Evolutionary conservation across 345 rosid genomes (phyloP), one percentile per base, ranked within the genome.

Genomic region (Linum trigynum): DNA sequence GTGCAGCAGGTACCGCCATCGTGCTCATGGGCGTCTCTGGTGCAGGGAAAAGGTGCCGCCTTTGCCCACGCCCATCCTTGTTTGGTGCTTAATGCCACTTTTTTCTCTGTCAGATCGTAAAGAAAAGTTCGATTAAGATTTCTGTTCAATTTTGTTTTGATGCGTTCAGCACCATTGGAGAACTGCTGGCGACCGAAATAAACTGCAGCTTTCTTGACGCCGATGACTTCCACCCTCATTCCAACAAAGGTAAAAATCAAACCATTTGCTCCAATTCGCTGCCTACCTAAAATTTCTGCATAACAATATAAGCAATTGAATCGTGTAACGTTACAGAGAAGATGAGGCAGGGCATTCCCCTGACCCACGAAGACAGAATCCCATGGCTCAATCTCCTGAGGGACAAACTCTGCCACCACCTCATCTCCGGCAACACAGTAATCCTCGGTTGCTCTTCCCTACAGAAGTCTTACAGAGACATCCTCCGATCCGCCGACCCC

Each of bases 1-100:
- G 12, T 37, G 42, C 42, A 37, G 5, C 69, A 81, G 86, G 80
- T 2, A 75, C 72, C 71, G 79, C 74, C 11, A 71, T 86, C 57
- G 92, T 80, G 55, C 70, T 89, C 32, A 89, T 89, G 92, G 96
- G 96, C 10, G 96, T 89, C 16, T 78, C 81, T 41, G 96, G 92
- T n/a, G 74, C 88, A 43, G 96, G 96, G 6, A 89, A 86, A 80
- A 86, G 92, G 92, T 84, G 7, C 37, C 37, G 45, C 40, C 40
- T 12, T 23, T 63, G 43, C 38, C 1, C 32, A 15, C 40, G 36
- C 39, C 11, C 15, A 2, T 55, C 39, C 35, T 40, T 8, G 1
- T 14, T 5, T 4, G 32, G 32, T 23, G 32, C 32, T 23, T 23
- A 23, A 23, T 23, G 32, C 32, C 32, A 23, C 0, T 23, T 23